phyloP scores from a whole-genome alignment of 148 eudicot genomes.

The Selenicereus undatus region DNA sequence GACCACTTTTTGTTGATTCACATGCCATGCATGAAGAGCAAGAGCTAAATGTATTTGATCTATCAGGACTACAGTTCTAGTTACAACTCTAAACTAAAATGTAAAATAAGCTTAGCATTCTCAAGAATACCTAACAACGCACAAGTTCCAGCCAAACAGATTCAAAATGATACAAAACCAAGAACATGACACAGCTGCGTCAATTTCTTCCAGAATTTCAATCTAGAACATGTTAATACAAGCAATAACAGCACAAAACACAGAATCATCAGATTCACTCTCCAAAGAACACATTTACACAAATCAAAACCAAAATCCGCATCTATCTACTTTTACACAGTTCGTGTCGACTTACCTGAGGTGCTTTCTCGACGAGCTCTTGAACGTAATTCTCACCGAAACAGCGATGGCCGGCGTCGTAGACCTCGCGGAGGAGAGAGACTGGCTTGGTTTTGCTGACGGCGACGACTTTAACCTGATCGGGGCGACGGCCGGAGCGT shows the following conservation, averaged over 20 bases:
- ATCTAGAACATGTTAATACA: background rate
- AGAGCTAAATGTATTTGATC: too few relatives aligned
- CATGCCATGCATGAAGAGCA: too few relatives aligned
- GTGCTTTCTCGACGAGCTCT: conserved; percentile 85
- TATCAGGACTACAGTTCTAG: too few relatives aligned
- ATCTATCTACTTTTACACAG: background rate
- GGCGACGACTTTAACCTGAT: conserved; percentile 67
- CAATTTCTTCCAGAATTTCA: background rate
- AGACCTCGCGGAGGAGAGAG: conserved; percentile 70
- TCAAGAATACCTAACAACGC: too few relatives aligned
- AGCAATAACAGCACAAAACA: background rate
- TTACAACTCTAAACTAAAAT: too few relatives aligned
- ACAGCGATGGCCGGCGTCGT: conserved; percentile 84
- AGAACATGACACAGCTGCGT: background rate
- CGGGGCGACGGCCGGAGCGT: conserved; percentile 59
- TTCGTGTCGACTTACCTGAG: conserved; percentile 46
- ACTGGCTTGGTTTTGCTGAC: conserved; percentile 93
- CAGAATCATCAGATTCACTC: background rate
- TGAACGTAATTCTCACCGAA: conserved; percentile 96
- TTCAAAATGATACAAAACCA: background rate
- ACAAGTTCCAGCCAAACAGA: too few relatives aligned
- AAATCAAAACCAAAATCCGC: background rate
- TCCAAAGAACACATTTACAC: background rate
- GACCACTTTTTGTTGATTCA: background rate
- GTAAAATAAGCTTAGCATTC: background rate